Base-by-base conservation (phyloP, 2,329 filamentous ascomycete species). In the Colletotrichum horii region DNA sequence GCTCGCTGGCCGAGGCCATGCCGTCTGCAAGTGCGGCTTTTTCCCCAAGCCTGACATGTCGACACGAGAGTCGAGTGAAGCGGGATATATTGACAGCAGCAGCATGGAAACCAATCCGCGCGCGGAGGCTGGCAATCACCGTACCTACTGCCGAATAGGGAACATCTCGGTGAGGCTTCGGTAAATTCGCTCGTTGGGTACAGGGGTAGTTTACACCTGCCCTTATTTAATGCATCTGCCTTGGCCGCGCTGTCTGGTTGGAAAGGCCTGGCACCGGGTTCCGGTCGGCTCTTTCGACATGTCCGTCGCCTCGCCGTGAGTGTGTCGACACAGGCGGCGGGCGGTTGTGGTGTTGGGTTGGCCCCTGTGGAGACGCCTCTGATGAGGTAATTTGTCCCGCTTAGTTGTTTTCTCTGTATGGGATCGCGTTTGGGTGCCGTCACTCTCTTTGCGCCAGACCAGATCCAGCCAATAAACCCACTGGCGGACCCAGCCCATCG, bases 311-410 rank as follows among this genome's bases (percentile, higher is more conserved):
- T 72, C 56, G 55, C 38, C n/a, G 36, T 56, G 52, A 56, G 24
- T 58, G 24, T 24, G 14, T 28, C 28, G 32, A 34, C 58, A n/a
- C n/a, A n/a, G 56, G 43, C 24, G 67, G 66, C 56, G 43, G 58
- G 43, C n/a, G 24, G 22, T 26, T 8, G 34, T 70, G 32, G 15
- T 43, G 62, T 55, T 65, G 69, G 61, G 56, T 43, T 68, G 26
- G 69, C 43, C 26, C 24, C 26, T 68, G 43, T 73, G 74, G 70
- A 60, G 55, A 73, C 34, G 16, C 26, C 14, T n/a, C 30, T 70
- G 70, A 69, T 73, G 70, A 69, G 64, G 74, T 75, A 75, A 71
- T 71, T 74, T 52, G 52, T 26, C 61, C 60, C 34, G 52, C 66
- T 66, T 70, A 28, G 32, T 28, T 60, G 30, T 36, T 58, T 28